These are phyloP conservation scores for Chlorophyllum brunneum DNA, from an alignment of 768 basidiomycete species.

Conservation along the genomic window DNA sequence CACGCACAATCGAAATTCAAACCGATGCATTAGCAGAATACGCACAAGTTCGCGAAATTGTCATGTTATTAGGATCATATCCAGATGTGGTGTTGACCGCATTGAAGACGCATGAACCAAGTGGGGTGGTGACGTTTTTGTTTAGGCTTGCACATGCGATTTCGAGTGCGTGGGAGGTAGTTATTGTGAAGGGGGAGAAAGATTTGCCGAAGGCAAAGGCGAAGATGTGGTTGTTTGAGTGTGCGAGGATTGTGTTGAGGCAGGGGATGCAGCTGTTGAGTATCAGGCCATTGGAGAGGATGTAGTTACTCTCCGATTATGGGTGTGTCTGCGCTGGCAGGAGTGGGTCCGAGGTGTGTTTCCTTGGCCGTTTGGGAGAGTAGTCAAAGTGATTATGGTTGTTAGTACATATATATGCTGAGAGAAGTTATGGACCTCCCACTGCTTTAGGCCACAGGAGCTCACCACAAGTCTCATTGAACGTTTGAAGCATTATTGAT, in stretches of 20 bases:
- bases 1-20: conserved; percentile 62
- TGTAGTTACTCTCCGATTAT: too few relatives aligned
- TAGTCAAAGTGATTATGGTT: too few relatives aligned
- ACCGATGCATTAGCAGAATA: conserved; percentile 61
- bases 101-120: conserved; percentile 81
- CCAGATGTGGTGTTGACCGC: conserved; percentile 90
- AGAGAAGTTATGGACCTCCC: too few relatives aligned
- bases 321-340: too few relatives aligned
- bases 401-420: too few relatives aligned
- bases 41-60: conserved; percentile 74
- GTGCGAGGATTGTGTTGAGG: conserved; percentile 86
- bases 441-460: too few relatives aligned
- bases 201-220: conserved; percentile 78
- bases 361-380: too few relatives aligned
- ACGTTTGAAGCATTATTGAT: too few relatives aligned
- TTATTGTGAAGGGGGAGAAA: conserved; percentile 80
- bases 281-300: conserved; percentile 86
- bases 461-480: too few relatives aligned
- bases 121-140: conserved; percentile 85
- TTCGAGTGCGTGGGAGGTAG: conserved; percentile 87
- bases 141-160: conserved; percentile 88
- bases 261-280: conserved; percentile 86
- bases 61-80: conserved; percentile 81
- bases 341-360: too few relatives aligned
- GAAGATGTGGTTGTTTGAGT: conserved; percentile 84